Base-by-base conservation (phyloP, 1,284 basidiomycete genomes). In the Sporisorium iseilematis-ciliati region DNA sequence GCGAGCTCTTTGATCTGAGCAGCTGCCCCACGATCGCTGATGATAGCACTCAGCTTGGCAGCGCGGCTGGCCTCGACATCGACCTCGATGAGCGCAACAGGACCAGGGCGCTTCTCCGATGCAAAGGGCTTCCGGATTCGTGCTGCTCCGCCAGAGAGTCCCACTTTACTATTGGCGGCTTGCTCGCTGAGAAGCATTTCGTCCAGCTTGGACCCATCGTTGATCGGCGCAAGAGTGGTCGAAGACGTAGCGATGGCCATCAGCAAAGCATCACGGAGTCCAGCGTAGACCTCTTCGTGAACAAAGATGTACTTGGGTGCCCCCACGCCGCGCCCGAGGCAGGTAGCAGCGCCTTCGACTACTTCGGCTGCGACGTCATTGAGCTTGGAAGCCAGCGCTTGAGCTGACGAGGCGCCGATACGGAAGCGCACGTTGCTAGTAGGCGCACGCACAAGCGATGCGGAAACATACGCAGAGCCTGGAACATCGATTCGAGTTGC, bases 301-400 rank as follows among this genome's bases (percentile, higher is more conserved):
- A 57, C 62, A n/a, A 64, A 64, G 7, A 64, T 48, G 26, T 57
- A 57, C 25, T 64, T 64, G 23, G 62, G 62, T 11, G 55, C 40
- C 8, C 62, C 62, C 10, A 64, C 62, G 1, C 62, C 55, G 3
- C 62, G 54, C 12, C 62, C 62, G 7, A 64, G 55, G 0, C 33
- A 38, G 29, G 53, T 52, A 1, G 46, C 23, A 2, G 55, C 55
- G 10, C 49, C 55, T 16, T 64, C 62, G 4, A 64, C 50, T 31
- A 57, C 41, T 29, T 57, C 55, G 7, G 55, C 53, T 1, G 62
- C 55, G 4, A 57, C 29, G 21, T 52, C 55, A 16, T 46, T 43
- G 7, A 64, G 48, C 55, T 38, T 64, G 14, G 49, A 41, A 2
- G 41, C 51, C 4, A 48, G 23, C 18, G 21, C 41, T n/a, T 52